Percentiles rank a stretch among this genome's conserved stretches.
Evolutionary conservation across 2,329 filamentous ascomycete genomes (phyloP).

Genomic region (Aspergillus sp.): DNA sequence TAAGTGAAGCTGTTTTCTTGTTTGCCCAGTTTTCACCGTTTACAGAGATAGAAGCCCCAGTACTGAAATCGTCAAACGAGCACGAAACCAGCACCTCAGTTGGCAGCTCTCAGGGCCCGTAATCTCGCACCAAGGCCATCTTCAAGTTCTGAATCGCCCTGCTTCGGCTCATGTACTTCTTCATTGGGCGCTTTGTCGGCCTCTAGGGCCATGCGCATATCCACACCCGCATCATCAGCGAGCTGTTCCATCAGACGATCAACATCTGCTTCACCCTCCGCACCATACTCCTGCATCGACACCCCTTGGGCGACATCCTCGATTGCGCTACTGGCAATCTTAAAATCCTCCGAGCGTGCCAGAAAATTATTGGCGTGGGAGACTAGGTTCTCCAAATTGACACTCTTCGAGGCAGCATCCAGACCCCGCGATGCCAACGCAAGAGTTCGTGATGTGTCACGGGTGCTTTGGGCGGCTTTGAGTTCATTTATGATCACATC

Average conservation of each 20-base stretch:
- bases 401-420: slow-evolving; percentile 40
- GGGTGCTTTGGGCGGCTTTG: slow-evolving; percentile 44
- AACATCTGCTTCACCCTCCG: slow-evolving; percentile 38
- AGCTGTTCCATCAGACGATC: slow-evolving; percentile 41
- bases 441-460: slow-evolving; percentile 42
- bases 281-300: slow-evolving; percentile 41
- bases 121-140: slow-evolving; percentile 38
- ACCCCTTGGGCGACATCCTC: slow-evolving; percentile 38
- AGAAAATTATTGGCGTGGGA: slow-evolving; percentile 41
- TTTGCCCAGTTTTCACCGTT: background rate
- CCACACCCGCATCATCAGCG: slow-evolving; percentile 40
- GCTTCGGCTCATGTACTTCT: slow-evolving; percentile 36
- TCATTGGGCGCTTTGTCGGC: slow-evolving; percentile 34
- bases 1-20: too few species aligned
- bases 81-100: slow-evolving; percentile 11
- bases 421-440: slow-evolving; percentile 41
- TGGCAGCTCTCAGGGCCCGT: slow-evolving; percentile 35
- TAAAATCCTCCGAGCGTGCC: slow-evolving; percentile 38
- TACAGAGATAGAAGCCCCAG: background rate
- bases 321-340: slow-evolving; percentile 38
- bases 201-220: slow-evolving; percentile 36
- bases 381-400: slow-evolving; percentile 41
- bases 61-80: background rate
- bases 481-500: slow-evolving; percentile 47
- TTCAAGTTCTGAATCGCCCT: slow-evolving; percentile 34